Percentiles rank a stretch among this genome's conserved stretches.
These are phyloP conservation scores for Nepenthes gracilis DNA, from an alignment of 148 eudicot genomes.

Conservation along the genomic window DNA sequence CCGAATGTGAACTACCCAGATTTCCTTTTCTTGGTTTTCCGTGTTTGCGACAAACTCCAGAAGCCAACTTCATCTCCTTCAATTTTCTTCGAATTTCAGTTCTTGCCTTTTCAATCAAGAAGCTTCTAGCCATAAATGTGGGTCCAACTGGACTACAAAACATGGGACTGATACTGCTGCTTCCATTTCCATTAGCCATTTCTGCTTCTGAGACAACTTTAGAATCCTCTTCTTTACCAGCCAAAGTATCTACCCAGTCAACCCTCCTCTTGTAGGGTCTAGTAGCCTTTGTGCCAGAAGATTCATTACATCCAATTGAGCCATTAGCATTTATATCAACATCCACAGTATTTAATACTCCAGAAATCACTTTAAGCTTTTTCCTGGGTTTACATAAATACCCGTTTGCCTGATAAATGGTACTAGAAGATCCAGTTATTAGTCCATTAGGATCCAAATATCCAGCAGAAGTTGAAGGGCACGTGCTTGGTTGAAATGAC, in stretches of 20 bases:
- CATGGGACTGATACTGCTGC: constrained; percentile 22
- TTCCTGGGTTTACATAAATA: constrained; percentile 28
- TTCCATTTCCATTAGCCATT: constrained; percentile 29
- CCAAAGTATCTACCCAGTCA: constrained; percentile 21
- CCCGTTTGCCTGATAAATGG: constrained; percentile 28
- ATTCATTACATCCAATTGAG: constrained; percentile 12
- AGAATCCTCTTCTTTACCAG: constrained; percentile 19
- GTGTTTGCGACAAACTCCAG: constrained; percentile 17
- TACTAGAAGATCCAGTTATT: constrained; percentile 18
- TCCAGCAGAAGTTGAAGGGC: constrained; percentile 39
- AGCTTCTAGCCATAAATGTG: constrained; percentile 48
- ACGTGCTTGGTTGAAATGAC: constrained; percentile 70
- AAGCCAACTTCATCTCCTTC: constrained; percentile 38
- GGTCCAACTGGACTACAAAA: constrained; percentile 19
- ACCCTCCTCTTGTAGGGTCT: constrained; percentile 69
- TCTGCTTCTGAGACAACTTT: constrained; percentile 28
- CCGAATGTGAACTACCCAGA: constrained; percentile 12
- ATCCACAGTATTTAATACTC: constrained; percentile 1
- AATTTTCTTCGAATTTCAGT: constrained; percentile 41
- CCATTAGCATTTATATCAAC: constrained; percentile 26
- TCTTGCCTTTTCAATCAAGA: constrained; percentile 69
- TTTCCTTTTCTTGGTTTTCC: constrained; percentile 23
- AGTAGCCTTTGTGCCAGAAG: constrained; percentile 27
- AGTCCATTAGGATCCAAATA: constrained; percentile 40
- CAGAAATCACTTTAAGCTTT: constrained; percentile 16